Base-by-base conservation (phyloP, 2,329 filamentous ascomycete species). In the Rachicladosporium sp. region DNA sequence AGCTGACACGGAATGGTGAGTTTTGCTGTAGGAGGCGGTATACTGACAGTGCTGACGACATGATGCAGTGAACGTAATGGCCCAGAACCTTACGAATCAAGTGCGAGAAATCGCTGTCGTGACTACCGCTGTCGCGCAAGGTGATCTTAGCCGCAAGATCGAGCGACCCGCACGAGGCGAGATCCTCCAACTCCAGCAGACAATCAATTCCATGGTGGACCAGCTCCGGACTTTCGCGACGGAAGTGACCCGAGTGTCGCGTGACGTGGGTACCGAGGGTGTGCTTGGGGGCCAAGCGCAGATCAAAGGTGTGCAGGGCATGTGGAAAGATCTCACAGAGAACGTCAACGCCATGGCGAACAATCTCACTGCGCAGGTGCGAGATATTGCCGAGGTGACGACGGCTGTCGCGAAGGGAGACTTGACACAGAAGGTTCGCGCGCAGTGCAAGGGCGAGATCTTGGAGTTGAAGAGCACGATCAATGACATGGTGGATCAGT, bases 31-130 rank as follows among this genome's bases (percentile, higher is more conserved):
- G 15, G 13, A 12, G 1, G 15, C 10, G 12, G 5, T 10, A 6
- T 3, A 11, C n/a, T 36, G 19, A 34, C 31, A 11, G 4, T n/a
- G 29, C 29, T 33, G 36, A 53, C 58, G 43, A 59, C 43, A 42
- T 41, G 31, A 10, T 41, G 32, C 48, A 70, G 89, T 98, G 64
- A 98, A 98, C 64, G 83, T 88, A 51, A 96, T 98, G 89, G 89
- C 89, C 57, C 93, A 91, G 73, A 98, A 96, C 61, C 68, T 98
- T 52, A 96, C 89, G 2, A 93, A 91, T 4, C 89, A 98, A 68
- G 91, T 98, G 58, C 81, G 89, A 67, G 88, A 95, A 63, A 98
- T 98, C 52, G 91, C 89, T 46, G 86, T 89, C 56, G 91, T 98
- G 43, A 96, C 89, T 3, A 94, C 88, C 2, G 89, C 89, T 43